These are phyloP conservation scores for Apiospora saccharicola DNA, from an alignment of 2,329 filamentous ascomycete species.

Conservation along the genomic window DNA sequence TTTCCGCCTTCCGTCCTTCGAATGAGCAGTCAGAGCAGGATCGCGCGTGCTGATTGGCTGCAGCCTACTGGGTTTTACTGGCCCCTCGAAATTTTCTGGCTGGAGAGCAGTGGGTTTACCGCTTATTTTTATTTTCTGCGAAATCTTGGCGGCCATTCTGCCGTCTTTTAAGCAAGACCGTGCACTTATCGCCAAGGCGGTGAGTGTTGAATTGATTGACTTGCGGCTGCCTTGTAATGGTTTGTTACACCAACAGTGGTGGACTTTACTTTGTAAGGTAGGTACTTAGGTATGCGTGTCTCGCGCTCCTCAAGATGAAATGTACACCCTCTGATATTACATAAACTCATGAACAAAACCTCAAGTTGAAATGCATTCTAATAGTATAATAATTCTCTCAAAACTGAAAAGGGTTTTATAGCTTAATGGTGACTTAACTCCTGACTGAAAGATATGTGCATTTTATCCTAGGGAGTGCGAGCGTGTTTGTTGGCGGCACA, in stretches of 20 bases:
- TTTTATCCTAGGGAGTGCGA: too few relatives aligned
- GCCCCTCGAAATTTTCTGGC: slow-evolving; percentile 14
- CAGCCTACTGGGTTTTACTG: neutral
- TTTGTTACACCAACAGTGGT: neutral
- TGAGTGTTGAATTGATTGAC: neutral
- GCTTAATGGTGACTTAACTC: too few relatives aligned
- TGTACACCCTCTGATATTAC: too few relatives aligned
- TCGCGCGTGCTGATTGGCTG: neutral
- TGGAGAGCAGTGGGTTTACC: slow-evolving; percentile 1
- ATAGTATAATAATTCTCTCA: too few relatives aligned
- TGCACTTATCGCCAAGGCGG: slow-evolving; percentile 12
- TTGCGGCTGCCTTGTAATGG: neutral
- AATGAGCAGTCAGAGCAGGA: neutral
- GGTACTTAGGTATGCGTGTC: too few relatives aligned
- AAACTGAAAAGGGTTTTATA: too few relatives aligned
- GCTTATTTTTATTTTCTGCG: slow-evolving; percentile 1
- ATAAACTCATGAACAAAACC: too few relatives aligned
- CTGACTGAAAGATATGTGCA: too few relatives aligned
- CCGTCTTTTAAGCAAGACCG: neutral
- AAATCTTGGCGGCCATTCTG: slow-evolving; percentile 9
- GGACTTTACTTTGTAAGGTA: neutral
- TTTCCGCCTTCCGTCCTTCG: slow-evolving; percentile 9
- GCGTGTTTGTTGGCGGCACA: too few relatives aligned
- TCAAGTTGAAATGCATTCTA: too few relatives aligned
- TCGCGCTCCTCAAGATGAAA: too few relatives aligned